Evolutionary conservation across 2,329 filamentous ascomycete genomes (phyloP), one percentile per base, ranked within the genome.

Genomic region (Periconia sp.): DNA sequence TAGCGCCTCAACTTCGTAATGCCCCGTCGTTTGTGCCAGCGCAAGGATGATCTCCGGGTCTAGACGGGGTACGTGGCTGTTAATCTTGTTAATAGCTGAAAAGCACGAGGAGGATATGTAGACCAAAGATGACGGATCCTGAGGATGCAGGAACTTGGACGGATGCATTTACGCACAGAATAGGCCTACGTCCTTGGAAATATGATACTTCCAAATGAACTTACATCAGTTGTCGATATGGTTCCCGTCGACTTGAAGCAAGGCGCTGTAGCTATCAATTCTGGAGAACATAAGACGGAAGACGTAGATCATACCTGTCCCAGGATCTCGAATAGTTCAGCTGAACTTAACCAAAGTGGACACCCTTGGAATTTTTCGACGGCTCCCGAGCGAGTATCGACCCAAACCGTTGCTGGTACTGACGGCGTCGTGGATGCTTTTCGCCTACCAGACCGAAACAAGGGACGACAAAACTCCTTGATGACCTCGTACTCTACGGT

Each of bases 61-160:
- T 10, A 54, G n/a, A 33, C 45, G 28, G 9, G 36, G 10, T 6
- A 54, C 42, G 19, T 47, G 41, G 10, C 50, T 54, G 13, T 11
- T 5, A 8, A 12, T 1, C 23, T 24, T 36, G 21, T 38, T 12
- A 35, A 18, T 17, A 5, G 24, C 13, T 8, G 30, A 18, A 21
- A n/a, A 7, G 17, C 7, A 23, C 4, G 4, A 21, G 13, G 12
- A 10, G 5, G n/a, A 23, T 23, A n/a, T n/a, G n/a, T n/a, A n/a
- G n/a, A n/a, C n/a, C n/a, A n/a, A n/a, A n/a, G n/a, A n/a, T n/a
- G n/a, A n/a, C n/a, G n/a, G n/a, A n/a, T n/a, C n/a, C n/a, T n/a
- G n/a, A n/a, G n/a, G n/a, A n/a, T n/a, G n/a, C n/a, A n/a, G n/a
- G n/a, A n/a, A n/a, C n/a, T n/a, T n/a, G n/a, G n/a, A n/a, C n/a